A percentile compares a stretch with the other conserved stretches of the same genome.
phyloP scores from a whole-genome alignment of 2,329 filamentous ascomycete species.

The Ascochyta rabiei region DNA sequence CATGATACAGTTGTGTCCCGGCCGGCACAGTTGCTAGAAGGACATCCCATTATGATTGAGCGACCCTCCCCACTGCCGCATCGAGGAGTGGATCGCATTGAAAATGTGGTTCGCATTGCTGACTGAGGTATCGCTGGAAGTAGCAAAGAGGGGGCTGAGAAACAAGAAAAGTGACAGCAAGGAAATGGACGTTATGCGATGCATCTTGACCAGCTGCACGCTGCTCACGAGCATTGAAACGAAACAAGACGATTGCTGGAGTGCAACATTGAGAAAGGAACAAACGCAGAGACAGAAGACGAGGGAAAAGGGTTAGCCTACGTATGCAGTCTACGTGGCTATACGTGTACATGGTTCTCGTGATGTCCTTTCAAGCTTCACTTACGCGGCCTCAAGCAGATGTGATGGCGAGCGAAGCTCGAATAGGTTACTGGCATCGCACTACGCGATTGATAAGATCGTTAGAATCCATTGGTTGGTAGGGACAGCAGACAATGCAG shows the following conservation, averaged over 20 bases:
- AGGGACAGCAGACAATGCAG: not conserved
- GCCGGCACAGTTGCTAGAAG: slow-evolving; percentile 68
- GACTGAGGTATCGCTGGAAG: not conserved
- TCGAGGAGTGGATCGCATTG: slow-evolving; percentile 73
- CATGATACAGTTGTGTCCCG: slow-evolving; percentile 72
- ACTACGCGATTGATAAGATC: slow-evolving; percentile 16
- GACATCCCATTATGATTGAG: slow-evolving; percentile 78
- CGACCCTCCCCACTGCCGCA: slow-evolving; percentile 76
- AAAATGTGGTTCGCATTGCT: slow-evolving; percentile 70
- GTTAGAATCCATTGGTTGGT: slow-evolving; percentile 4
- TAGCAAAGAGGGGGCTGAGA: slow-evolving; percentile 1
- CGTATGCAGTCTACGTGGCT: slow-evolving; percentile 19
- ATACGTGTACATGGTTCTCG: slow-evolving; percentile 10
- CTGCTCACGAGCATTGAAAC: not conserved
- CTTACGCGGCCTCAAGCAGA: slow-evolving; percentile 13
- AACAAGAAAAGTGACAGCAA: slow-evolving; percentile 1
- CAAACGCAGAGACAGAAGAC: not conserved
- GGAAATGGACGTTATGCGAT: slow-evolving; percentile 7
- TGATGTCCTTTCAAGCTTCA: slow-evolving; percentile 13
- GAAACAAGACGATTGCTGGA: not conserved
- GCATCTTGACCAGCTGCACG: slow-evolving; percentile 18
- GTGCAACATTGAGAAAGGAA: not conserved
- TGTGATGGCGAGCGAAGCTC: slow-evolving; percentile 8
- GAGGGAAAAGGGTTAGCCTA: slow-evolving; percentile 1
- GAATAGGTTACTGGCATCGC: slow-evolving; percentile 3